Base-by-base conservation (phyloP, 1,284 basidiomycete species). In the Marasmius oreades region DNA sequence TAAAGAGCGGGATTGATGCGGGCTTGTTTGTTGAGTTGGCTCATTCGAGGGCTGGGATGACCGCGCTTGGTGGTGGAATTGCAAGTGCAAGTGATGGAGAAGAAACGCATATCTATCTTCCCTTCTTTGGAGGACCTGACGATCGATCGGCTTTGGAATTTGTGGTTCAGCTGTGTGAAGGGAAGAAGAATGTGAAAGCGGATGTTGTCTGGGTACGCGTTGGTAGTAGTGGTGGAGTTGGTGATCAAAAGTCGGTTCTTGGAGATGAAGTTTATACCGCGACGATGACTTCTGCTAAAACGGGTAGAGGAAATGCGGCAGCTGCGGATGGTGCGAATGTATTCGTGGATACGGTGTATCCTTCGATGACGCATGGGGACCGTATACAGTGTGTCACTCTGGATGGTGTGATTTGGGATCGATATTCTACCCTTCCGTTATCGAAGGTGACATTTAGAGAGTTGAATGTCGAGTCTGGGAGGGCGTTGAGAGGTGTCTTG, bases 111-210 rank as follows among this genome's bases (percentile, higher is more conserved):
- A 67, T 98, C 31, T 86, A 96, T 69, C 70, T 96, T 33, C 90
- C 92, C 0, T 98, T 98, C 82, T 92, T 95, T 69, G 95, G 95
- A 47, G 96, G 96, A 0, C 87, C 93, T 0, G 96, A 99, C 68
- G 95, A 98, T 69, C 84, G 96, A 1, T 80, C 93, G 11, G 94
- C 93, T 0, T 76, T 98, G 37, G 79, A 86, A 42, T 84, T 97
- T 62, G 86, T 93, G 10, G 82, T 90, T 37, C 93, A 95, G 68
- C 73, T 97, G 43, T 94, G 92, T 67, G 66, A 67, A 54, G 88
- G 90, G 66, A 71, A 80, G 3, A 74, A 74, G 54, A n/a, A n/a
- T n/a, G 78, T 92, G 0, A 82, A 75, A 2, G 95, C 92, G 0
- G 93, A 91, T 0, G 80, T 93, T 2, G 68, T 92, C 26, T 77